These are phyloP conservation scores for maize (Zea mays) DNA, from an alignment of 176 grass and related monocot species.

Conservation along the genomic window DNA sequence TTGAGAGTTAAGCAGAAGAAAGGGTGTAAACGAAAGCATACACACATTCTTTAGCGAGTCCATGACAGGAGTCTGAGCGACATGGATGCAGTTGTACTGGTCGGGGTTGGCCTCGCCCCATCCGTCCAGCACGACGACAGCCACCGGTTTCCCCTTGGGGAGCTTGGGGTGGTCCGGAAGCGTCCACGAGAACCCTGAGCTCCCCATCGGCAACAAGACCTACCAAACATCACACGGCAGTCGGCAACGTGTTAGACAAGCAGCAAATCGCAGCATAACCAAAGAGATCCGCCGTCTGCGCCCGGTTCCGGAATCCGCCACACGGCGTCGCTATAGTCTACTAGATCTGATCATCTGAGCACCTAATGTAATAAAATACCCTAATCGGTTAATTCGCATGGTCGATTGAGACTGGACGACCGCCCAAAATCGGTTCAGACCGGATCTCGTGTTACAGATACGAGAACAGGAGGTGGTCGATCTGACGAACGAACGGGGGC, in stretches of 20 bases:
- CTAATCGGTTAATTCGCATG: neutral
- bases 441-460: slow-evolving; percentile 4
- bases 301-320: neutral
- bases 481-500: neutral
- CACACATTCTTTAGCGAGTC: slow-evolving; percentile 92
- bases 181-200: slow-evolving; percentile 49
- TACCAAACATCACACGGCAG: slow-evolving; percentile 26
- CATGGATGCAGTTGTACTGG: slow-evolving; percentile 90
- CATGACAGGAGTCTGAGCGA: slow-evolving; percentile 83
- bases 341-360: neutral
- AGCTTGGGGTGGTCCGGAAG: slow-evolving; percentile 75
- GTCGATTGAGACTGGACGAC: neutral
- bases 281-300: slow-evolving; percentile 21
- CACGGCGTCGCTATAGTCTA: slow-evolving; percentile 3
- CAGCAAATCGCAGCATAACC: slow-evolving; percentile 14
- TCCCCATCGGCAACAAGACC: slow-evolving; percentile 51
- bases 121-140: slow-evolving; percentile 86
- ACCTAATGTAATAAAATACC: neutral
- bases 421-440: neutral
- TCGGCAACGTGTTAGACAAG: neutral
- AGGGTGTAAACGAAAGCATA: neutral
- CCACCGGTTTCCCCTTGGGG: slow-evolving; percentile 81
- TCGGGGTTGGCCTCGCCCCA: slow-evolving; percentile 89
- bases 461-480: neutral
- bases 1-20: neutral